Percentiles rank a stretch among this genome's conserved stretches.
Evolutionary conservation across 2,329 filamentous ascomycete genomes (phyloP).

Genomic region (Escovopsis sp.): DNA sequence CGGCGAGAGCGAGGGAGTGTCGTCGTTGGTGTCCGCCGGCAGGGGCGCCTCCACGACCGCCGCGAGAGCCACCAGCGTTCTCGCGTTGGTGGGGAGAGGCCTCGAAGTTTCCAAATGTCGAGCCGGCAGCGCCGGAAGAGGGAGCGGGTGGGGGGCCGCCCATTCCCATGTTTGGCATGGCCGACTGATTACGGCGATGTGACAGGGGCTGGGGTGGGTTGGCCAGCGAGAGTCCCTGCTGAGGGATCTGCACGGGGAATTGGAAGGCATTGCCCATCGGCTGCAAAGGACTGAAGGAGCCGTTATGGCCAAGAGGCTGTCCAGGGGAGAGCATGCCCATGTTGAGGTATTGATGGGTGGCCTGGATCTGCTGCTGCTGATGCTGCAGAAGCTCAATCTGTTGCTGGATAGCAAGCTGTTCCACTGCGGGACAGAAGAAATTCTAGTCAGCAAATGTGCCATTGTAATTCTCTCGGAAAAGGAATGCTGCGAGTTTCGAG

Average conservation of each 20-base stretch:
- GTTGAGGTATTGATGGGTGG: slow-evolving; percentile 92
- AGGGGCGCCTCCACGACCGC: slow-evolving; percentile 52
- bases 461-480: background rate
- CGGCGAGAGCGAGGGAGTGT: slow-evolving; percentile 85
- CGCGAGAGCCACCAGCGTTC: slow-evolving; percentile 37
- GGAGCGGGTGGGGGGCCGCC: slow-evolving; percentile 79
- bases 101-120: slow-evolving; percentile 65
- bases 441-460: slow-evolving; percentile 8
- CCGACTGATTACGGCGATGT: slow-evolving; percentile 96
- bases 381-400: slow-evolving; percentile 96
- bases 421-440: slow-evolving; percentile 44
- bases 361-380: slow-evolving; percentile 94
- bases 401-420: slow-evolving; percentile 93
- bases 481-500: no score
- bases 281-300: slow-evolving; percentile 64
- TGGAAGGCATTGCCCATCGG: slow-evolving; percentile 77
- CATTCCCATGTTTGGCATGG: slow-evolving; percentile 82
- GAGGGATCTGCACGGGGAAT: slow-evolving; percentile 65
- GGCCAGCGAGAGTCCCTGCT: slow-evolving; percentile 61
- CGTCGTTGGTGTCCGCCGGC: slow-evolving; percentile 77
- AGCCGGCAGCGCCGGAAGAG: slow-evolving; percentile 75
- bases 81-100: slow-evolving; percentile 30
- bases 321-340: slow-evolving; percentile 87
- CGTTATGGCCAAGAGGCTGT: slow-evolving; percentile 56
- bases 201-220: slow-evolving; percentile 63